Percentiles rank a stretch among this genome's conserved stretches.
Evolutionary conservation across 1,284 basidiomycete genomes (phyloP).

Genomic region (Ceratobasidium sp.): DNA sequence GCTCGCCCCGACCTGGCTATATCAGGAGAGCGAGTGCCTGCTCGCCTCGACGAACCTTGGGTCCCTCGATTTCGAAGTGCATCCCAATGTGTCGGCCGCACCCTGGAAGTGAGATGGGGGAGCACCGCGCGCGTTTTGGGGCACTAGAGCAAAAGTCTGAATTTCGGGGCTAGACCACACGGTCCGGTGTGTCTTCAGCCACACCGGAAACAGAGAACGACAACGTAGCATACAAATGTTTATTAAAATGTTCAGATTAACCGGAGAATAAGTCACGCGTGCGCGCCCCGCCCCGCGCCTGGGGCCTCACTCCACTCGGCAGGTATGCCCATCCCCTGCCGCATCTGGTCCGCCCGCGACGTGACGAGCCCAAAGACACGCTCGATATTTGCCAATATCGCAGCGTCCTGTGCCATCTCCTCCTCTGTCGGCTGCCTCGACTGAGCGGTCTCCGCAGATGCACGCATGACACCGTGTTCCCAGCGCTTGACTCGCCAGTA

Average conservation of each 20-base stretch:
- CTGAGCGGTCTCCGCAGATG: conserved; percentile 48
- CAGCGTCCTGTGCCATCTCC: conserved; percentile 43
- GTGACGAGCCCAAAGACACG: conserved; percentile 43
- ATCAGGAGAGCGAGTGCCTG: conserved; percentile 19
- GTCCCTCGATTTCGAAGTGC: conserved; percentile 39
- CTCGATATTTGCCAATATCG: conserved; percentile 43
- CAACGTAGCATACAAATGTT: conserved; percentile 24
- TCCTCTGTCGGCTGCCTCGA: conserved; percentile 44
- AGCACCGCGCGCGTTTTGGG: conserved; percentile 41
- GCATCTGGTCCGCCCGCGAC: conserved; percentile 41
- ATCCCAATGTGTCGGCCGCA: conserved; percentile 21
- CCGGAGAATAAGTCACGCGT: conserved; percentile 15
- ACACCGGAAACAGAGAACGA: not conserved
- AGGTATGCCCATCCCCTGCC: conserved; percentile 41
- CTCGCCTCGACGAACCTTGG: conserved; percentile 35
- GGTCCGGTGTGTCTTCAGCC: conserved; percentile 27
- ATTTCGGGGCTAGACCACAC: conserved; percentile 37
- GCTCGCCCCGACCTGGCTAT: conserved; percentile 32
- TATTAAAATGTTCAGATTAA: conserved; percentile 34
- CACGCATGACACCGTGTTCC: conserved; percentile 66
- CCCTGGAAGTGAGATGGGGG: conserved; percentile 41
- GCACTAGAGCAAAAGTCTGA: conserved; percentile 35
- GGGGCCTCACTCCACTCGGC: conserved; percentile 38
- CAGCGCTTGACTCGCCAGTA: conserved; percentile 86
- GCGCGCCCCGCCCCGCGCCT: conserved; percentile 19